Evolutionary conservation across 306 rosid genomes (phyloP).

Genomic region (Astragalus glycyphyllos): DNA sequence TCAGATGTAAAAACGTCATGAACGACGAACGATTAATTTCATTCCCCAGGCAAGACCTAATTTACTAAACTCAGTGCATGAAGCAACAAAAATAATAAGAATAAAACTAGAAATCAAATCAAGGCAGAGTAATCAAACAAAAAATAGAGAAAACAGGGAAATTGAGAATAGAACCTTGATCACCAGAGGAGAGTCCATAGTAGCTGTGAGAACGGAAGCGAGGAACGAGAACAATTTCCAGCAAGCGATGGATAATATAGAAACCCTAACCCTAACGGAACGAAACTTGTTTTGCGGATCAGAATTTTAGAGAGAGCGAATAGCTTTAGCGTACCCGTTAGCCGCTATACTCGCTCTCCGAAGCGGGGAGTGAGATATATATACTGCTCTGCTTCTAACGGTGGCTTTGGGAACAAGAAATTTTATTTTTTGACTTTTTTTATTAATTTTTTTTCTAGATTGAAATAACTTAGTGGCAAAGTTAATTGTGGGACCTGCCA

Average conservation of each 20-base stretch:
- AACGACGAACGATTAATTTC: not conserved
- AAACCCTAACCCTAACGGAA: conserved; percentile 53
- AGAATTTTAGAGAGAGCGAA: not conserved
- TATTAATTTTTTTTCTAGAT: not conserved
- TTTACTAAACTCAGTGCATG: conserved; percentile 11
- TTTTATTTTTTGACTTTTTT: conserved; percentile 28
- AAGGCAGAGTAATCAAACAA: not conserved
- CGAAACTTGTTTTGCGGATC: not conserved
- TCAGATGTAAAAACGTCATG: conserved; percentile 6
- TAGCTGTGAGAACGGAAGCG: conserved; percentile 40
- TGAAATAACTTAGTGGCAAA: conserved; percentile 39
- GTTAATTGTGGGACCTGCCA: conserved; percentile 36
- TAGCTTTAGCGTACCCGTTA: conserved; percentile 48
- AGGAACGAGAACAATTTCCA: conserved; percentile 11
- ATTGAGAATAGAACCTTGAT: conserved; percentile 67
- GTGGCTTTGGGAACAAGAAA: conserved; percentile 66
- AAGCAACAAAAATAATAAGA: not conserved
- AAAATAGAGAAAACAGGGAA: not conserved
- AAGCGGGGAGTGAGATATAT: conserved; percentile 5
- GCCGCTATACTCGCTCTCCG: conserved; percentile 39
- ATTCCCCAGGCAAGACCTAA: not conserved
- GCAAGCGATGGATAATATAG: not conserved
- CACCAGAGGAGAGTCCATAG: conserved; percentile 71
- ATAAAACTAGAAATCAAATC: not conserved
- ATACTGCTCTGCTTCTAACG: not conserved